Evolutionary conservation across 768 basidiomycete genomes (phyloP), one percentile per base, ranked within the genome.

Genomic region (Panaeolus cyanescens): DNA sequence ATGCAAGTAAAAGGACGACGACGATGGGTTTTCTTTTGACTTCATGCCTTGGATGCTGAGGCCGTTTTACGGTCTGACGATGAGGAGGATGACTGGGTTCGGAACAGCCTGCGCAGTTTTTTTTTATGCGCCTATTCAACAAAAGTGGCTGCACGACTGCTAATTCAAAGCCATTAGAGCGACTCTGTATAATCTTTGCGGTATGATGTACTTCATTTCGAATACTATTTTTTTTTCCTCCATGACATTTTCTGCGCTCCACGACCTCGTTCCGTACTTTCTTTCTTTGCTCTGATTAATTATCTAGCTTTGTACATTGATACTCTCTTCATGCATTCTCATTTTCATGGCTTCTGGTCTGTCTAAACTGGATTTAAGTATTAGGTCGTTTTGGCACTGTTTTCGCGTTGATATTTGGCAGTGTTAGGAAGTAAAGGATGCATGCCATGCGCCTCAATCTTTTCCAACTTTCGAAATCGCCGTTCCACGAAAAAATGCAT

Each of bases 281-380:
- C 15, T 28, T 50, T 28, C 19, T 28, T 50, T 50, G n/a, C 6
- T 42, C 37, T 19, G 7, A 4, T 12, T 50, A 50, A 50, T 50
- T 50, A 50, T 50, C 45, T 50, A 25, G 45, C 45, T 50, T 13
- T 50, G 45, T 50, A 50, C 45, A 50, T 50, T 50, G 25, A 50
- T 50, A 28, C 45, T 25, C 30, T 20, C 45, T 25, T 50, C 45
- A 50, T 50, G 45, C 45, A 50, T 50, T 50, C 30, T 50, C 25
- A 28, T 28, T 42, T 20, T 28, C 25, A 5, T 28, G 7, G 25
- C 17, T 22, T 15, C 19, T n/a, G n/a, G n/a, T n/a, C n/a, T n/a
- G n/a, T n/a, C n/a, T n/a, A n/a, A n/a, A n/a, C n/a, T n/a, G n/a
- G n/a, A n/a, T n/a, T n/a, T n/a, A n/a, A n/a, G n/a, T n/a, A n/a